These are phyloP conservation scores for Leptographium procerum DNA, from an alignment of 2,329 filamentous ascomycete species.

Conservation along the genomic window DNA sequence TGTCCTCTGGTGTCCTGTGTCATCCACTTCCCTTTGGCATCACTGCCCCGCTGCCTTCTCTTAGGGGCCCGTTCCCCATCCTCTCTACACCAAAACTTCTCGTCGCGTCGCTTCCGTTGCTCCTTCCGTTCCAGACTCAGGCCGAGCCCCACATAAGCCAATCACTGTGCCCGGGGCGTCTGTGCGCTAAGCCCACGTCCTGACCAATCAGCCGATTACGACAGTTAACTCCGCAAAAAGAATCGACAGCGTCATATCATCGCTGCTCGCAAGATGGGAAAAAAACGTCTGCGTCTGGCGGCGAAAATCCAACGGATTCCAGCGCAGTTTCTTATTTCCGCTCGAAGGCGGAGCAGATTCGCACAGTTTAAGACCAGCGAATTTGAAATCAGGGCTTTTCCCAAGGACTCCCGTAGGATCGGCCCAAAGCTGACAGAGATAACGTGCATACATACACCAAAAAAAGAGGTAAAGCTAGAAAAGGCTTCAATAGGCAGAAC, in stretches of 20 bases:
- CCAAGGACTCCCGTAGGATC: too few species aligned
- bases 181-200: not conserved
- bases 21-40: not conserved
- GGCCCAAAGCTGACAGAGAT: too few species aligned
- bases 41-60: not conserved
- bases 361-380: too few species aligned
- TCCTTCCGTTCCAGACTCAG: constrained; percentile 1
- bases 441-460: too few species aligned
- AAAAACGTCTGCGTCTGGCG: too few species aligned
- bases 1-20: not conserved
- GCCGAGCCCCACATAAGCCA: not conserved
- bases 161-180: not conserved
- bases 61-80: not conserved
- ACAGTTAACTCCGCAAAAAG: not conserved
- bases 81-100: not conserved
- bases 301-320: too few species aligned
- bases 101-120: not conserved
- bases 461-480: too few species aligned
- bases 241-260: not conserved
- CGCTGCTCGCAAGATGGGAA: too few species aligned
- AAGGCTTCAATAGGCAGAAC: too few species aligned
- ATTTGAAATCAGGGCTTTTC: too few species aligned
- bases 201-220: not conserved
- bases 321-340: too few species aligned
- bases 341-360: too few species aligned